Evolutionary conservation across 495 filamentous ascomycete species (phyloP).

Genomic region (Friedmanniomyces simplex): DNA sequence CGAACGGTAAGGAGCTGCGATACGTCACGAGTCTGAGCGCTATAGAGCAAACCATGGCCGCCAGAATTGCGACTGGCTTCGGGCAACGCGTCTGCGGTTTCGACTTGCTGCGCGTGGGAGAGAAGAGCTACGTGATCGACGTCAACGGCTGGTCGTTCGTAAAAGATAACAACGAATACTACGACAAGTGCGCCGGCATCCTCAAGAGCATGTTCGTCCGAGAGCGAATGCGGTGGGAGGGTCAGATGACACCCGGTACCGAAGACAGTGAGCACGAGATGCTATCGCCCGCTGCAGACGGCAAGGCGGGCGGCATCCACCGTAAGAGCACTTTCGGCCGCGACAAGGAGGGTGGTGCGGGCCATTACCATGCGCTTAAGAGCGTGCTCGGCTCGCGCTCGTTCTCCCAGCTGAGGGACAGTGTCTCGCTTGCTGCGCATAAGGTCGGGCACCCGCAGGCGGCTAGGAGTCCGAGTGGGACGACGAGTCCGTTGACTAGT

Average conservation of each 20-base stretch:
- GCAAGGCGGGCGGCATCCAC: not conserved
- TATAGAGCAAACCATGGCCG: conserved; percentile 77
- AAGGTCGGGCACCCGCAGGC: conserved; percentile 34
- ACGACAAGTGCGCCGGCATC: conserved; percentile 79
- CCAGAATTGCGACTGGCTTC: conserved; percentile 83
- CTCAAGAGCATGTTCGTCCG: conserved; percentile 74
- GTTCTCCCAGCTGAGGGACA: conserved; percentile 43
- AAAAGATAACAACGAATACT: conserved; percentile 98
- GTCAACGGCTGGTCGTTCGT: conserved; percentile 99
- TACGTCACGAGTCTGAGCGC: conserved; percentile 77
- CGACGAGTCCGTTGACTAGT: conserved; percentile 11
- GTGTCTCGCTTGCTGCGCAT: conserved; percentile 6
- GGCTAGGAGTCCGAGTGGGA: conserved; percentile 9
- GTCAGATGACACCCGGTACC: conserved; percentile 31
- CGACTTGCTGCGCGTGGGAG: conserved; percentile 77
- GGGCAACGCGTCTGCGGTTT: conserved; percentile 95
- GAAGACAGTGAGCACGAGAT: conserved; percentile 21
- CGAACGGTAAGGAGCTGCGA: conserved; percentile 90
- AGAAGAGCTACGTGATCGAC: conserved; percentile 94
- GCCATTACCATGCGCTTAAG: conserved; percentile 33
- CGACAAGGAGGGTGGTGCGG: conserved; percentile 18
- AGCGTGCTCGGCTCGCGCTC: conserved; percentile 54
- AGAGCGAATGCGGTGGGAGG: conserved; percentile 53
- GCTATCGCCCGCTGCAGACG: conserved; percentile 9
- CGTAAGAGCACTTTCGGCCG: conserved; percentile 32